phyloP scores from a whole-genome alignment of 192 early-diverging fungal genomes.

The Haplosporangium gracile region DNA sequence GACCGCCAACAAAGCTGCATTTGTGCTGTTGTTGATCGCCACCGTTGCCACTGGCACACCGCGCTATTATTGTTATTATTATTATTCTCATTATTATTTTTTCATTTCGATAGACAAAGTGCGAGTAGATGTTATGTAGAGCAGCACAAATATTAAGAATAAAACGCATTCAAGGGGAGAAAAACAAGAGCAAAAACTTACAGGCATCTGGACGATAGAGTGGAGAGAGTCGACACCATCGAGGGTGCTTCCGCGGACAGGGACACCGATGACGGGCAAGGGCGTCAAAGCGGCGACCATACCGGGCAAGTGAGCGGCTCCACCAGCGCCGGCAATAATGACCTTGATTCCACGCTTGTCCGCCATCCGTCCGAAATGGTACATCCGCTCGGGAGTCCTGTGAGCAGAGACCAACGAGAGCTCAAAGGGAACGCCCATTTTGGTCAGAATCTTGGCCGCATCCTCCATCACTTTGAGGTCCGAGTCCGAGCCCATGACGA shows the following conservation, averaged over 20 bases:
- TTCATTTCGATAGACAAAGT: not conserved
- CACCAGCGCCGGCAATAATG: slow-evolving; percentile 98
- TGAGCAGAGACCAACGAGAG: slow-evolving; percentile 98
- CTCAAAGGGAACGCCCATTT: slow-evolving; percentile 95
- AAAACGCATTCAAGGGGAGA: not conserved
- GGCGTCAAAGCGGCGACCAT: slow-evolving; percentile 99
- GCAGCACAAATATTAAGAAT: not conserved
- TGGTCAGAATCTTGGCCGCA: slow-evolving; percentile 89
- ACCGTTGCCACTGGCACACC: slow-evolving; percentile 99
- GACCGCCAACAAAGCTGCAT: slow-evolving; percentile 94
- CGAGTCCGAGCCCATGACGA: slow-evolving; percentile 99
- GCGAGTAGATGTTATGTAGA: not conserved
- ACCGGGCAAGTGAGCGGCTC: slow-evolving; percentile 98
- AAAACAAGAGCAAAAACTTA: slow-evolving; percentile 55
- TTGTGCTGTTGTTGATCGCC: slow-evolving; percentile 98
- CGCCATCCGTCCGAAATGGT: slow-evolving; percentile 91
- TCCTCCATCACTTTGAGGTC: slow-evolving; percentile 96
- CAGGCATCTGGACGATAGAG: slow-evolving; percentile 99
- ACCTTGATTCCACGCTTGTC: slow-evolving; percentile 92
- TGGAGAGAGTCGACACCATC: slow-evolving; percentile 98
- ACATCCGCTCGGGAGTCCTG: slow-evolving; percentile 94
- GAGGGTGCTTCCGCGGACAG: slow-evolving; percentile 91
- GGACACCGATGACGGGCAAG: slow-evolving; percentile 98
- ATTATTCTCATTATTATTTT: too few species aligned
- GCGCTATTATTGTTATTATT: slow-evolving; percentile 81